Conservation (phyloP, 2,329 filamentous ascomycete species). For the Drechslera avenae region DNA sequence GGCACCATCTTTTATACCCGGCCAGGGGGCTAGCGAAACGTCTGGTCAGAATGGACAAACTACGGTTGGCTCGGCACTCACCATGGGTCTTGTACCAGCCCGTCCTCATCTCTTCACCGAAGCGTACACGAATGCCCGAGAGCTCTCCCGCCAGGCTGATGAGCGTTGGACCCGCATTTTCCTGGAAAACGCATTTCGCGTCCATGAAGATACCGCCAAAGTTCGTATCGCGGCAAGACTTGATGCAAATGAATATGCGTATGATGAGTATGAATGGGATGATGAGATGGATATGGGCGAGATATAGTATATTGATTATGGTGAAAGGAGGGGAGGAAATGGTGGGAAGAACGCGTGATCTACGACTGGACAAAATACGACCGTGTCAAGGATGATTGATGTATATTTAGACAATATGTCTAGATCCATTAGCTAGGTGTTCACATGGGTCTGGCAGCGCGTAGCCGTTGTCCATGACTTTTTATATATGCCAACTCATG, state of each 20-base stretch:
- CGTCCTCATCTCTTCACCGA: slow-evolving; percentile 1
- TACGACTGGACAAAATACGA: too few relatives aligned
- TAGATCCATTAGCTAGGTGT: too few relatives aligned
- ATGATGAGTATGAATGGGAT: neutral
- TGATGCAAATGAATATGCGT: neutral
- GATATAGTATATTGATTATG: neutral
- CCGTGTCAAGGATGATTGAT: too few relatives aligned
- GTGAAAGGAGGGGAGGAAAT: neutral
- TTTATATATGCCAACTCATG: too few relatives aligned
- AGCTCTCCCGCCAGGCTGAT: neutral
- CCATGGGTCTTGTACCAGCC: neutral
- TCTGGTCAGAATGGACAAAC: neutral
- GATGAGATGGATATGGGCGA: neutral
- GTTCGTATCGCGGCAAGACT: too few relatives aligned
- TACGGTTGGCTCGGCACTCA: neutral
- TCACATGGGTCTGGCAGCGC: too few relatives aligned
- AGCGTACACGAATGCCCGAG: neutral
- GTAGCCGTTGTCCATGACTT: too few relatives aligned
- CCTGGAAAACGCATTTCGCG: too few relatives aligned
- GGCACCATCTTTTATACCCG: neutral
- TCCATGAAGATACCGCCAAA: too few relatives aligned
- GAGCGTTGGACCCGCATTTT: neutral
- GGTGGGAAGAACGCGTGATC: too few relatives aligned
- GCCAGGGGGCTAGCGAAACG: too few relatives aligned
- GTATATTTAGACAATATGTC: too few relatives aligned